Base-by-base conservation (phyloP, 2,329 filamentous ascomycete genomes). In the Fonsecaea pedrosoi region DNA sequence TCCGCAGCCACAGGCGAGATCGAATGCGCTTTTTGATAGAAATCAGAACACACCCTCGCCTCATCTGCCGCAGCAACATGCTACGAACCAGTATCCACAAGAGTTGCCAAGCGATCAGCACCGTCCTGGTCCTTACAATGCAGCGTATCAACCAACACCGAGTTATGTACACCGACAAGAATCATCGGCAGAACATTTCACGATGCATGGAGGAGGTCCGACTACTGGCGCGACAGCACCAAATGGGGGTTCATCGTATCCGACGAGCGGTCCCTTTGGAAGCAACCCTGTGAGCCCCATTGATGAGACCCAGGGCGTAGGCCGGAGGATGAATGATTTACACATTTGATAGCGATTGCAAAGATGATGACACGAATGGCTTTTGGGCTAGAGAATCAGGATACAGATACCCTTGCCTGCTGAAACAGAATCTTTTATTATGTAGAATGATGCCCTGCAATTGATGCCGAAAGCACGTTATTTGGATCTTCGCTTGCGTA, bases 91-190 rank as follows among this genome's bases (percentile, higher is more conserved):
- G 65, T 32, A 69, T 57, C 21, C 60, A 56, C 40, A 38, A 35
- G 40, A 67, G 42, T 55, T 53, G 37, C 54, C 48, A 37, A 65
- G 62, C 55, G 68, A 58, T 48, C 64, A 60, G 32, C 37, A 55
- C 34, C 69, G 62, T 42, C 65, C 66, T 12, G 60, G 60, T 4
- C 59, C 65, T 37, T 72, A 72, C 59, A 64, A 65, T 53, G 40
- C 69, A 38, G 66, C 61, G 2, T 71, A 70, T 54, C 69, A 70
- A 60, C 55, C 64, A 38, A 70, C 69, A 6, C 67, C 69, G 30
- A 73, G 67, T 34, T 72, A 69, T 56, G 63, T 69, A 15, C 64
- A 70, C 35, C 21, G 61, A 54, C 72, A 71, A 55, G 72, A 70
- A n/a, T 67, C 65, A 15, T 61, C 66, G n/a, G 56, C 62, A n/a